Conservation (phyloP, 2,329 filamentous ascomycete species). For the Aspergillus novoparasiticus region DNA sequence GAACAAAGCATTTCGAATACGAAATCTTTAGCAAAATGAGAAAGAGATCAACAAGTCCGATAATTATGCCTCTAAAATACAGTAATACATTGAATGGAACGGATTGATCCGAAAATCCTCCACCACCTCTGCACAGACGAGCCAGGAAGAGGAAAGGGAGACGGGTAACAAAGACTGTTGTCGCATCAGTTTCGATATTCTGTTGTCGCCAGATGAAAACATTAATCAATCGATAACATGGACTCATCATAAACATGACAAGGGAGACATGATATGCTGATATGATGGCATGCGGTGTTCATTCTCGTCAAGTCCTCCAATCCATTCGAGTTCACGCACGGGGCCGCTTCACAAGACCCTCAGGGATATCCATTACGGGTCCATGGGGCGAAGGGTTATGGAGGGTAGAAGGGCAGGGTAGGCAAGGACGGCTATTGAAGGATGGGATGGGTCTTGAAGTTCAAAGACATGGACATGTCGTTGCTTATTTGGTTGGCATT, state of each 20-base stretch:
- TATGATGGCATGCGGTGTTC: background rate
- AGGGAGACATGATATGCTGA: background rate
- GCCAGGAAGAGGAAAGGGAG: background rate
- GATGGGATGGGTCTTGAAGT: conserved; percentile 14
- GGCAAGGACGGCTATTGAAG: conserved; percentile 5
- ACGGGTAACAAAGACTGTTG: background rate
- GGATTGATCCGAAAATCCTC: background rate
- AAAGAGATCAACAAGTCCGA: background rate
- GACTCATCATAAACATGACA: background rate
- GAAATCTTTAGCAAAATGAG: background rate
- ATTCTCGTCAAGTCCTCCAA: background rate
- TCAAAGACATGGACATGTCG: conserved; percentile 28
- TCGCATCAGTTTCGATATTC: background rate
- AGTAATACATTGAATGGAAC: background rate
- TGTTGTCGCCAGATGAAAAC: background rate
- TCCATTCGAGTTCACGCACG: background rate
- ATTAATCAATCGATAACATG: background rate
- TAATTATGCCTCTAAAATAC: conserved; percentile 4
- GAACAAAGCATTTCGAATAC: too few relatives aligned
- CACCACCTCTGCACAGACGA: background rate
- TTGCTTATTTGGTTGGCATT: conserved; percentile 35
- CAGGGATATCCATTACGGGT: background rate
- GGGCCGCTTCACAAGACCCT: background rate
- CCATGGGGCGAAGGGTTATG: background rate
- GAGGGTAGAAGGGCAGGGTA: background rate